Percentiles rank a stretch among this genome's conserved stretches.
phyloP scores from a whole-genome alignment of 305 asterid species.

The Fraxinus paxiana region DNA sequence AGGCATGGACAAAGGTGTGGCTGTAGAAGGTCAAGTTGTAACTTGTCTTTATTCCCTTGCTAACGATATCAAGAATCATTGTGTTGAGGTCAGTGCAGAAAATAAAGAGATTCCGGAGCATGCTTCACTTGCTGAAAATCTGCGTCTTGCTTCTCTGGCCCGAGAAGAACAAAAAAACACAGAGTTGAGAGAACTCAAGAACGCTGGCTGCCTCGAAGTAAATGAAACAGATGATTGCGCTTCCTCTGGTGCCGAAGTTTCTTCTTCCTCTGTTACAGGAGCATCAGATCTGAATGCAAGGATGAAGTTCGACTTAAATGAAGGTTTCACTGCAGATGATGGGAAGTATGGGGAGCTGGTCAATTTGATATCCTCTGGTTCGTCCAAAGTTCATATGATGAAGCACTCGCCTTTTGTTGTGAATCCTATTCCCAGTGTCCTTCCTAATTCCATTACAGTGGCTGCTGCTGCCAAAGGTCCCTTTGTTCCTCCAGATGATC shows the following conservation, averaged over 20 bases:
- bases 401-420: conserved; percentile 42
- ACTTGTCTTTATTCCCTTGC: conserved; percentile 24
- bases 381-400: conserved; percentile 38
- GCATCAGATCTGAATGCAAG: conserved; percentile 38
- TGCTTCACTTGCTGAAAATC: conserved; percentile 16
- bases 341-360: conserved; percentile 55
- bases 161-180: conserved; percentile 28
- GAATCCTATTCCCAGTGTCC: conserved; percentile 35
- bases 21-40: conserved; percentile 19
- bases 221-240: conserved; percentile 32
- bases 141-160: conserved; percentile 20
- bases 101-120: conserved; percentile 17
- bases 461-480: conserved; percentile 83
- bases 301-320: conserved; percentile 76
- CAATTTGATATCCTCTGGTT: conserved; percentile 24
- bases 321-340: conserved; percentile 64
- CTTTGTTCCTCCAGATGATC: conserved; percentile 77
- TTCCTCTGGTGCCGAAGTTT: conserved; percentile 24
- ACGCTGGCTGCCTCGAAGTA: conserved; percentile 19
- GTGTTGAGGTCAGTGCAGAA: conserved; percentile 20
- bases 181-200: conserved; percentile 29
- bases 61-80: conserved; percentile 24
- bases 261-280: conserved; percentile 33
- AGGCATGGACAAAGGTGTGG: conserved; percentile 18
- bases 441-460: conserved; percentile 67